Percentiles rank a stretch among this genome's conserved stretches.
phyloP scores from a whole-genome alignment of 768 basidiomycete genomes.

The Boletus huronensis region DNA sequence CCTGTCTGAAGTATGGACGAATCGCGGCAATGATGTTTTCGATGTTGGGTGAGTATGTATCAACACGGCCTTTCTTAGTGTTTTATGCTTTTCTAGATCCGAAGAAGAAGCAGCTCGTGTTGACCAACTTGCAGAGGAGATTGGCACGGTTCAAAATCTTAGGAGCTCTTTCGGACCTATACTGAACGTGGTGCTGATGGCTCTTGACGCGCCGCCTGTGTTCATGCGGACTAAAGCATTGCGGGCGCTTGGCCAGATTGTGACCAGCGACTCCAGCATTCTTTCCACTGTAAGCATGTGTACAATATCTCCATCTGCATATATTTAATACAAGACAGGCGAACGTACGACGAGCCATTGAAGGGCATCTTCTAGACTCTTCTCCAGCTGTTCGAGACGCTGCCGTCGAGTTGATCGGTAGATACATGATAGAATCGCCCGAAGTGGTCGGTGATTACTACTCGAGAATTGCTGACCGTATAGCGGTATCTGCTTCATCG shows the following conservation, averaged over 20 bases:
- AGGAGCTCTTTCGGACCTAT: slow-evolving; percentile 83
- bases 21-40: slow-evolving; percentile 67
- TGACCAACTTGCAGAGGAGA: slow-evolving; percentile 68
- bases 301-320: background rate
- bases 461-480: slow-evolving; percentile 80
- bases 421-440: slow-evolving; percentile 88
- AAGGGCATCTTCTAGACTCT: slow-evolving; percentile 84
- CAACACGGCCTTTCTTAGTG: background rate
- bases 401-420: slow-evolving; percentile 96
- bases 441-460: slow-evolving; percentile 91
- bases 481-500: slow-evolving; percentile 60
- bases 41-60: slow-evolving; percentile 61
- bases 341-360: slow-evolving; percentile 82
- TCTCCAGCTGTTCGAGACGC: slow-evolving; percentile 96
- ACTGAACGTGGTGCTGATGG: slow-evolving; percentile 69
- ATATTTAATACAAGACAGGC: slow-evolving; percentile 38
- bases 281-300: slow-evolving; percentile 59
- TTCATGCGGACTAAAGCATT: slow-evolving; percentile 95
- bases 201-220: slow-evolving; percentile 82
- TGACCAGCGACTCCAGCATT: slow-evolving; percentile 84
- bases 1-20: slow-evolving; percentile 72
- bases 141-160: slow-evolving; percentile 73
- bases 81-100: slow-evolving; percentile 40
- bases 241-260: slow-evolving; percentile 82
- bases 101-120: slow-evolving; percentile 68